Evolutionary conservation across 495 filamentous ascomycete genomes (phyloP), one percentile per base, ranked within the genome.

Genomic region (Xylaria cubensis): DNA sequence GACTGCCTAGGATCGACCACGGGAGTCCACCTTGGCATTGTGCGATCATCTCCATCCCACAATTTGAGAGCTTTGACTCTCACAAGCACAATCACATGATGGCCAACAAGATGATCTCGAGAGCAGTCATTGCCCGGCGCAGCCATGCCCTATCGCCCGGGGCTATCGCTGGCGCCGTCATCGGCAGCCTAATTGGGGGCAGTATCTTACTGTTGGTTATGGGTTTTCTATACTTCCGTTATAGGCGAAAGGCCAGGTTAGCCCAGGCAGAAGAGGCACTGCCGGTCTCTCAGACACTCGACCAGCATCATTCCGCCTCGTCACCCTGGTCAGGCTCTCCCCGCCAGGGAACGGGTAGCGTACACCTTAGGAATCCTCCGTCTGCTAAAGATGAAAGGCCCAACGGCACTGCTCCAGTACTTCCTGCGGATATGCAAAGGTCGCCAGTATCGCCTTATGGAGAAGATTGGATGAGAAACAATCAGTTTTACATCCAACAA

Each of bases 211-310:
- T 78, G 67, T 70, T 79, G 71, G 55, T 79, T 64, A 19, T 78
- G n/a, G 77, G 77, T 48, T 79, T 79, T 73, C 67, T 79, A 24
- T 79, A 78, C 76, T 79, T 79, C 36, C 76, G 77, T 39, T 74
- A 76, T 53, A 76, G 73, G 66, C 73, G 77, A 62, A 75, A 64
- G 36, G 71, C 53, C 48, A 78, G 53, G 55, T 64, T 75, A 53
- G 73, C 73, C 48, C 69, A 51, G 66, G 71, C 56, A 48, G 73
- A 65, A 56, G 75, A 72, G 41, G 67, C 71, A 51, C 64, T 75
- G 19, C 72, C 72, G 58, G 70, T 64, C 39, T 56, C 70, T 61
- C 74, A 75, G 36, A 64, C 73, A 9, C 56, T 56, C 15, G 46
- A 39, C 21, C 19, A 53, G 68, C 76, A 68, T 39, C 67, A 63